Evolutionary conservation across 139 green algal genomes (phyloP).

Genomic region (Auxenochlorella pyrenoidosa): DNA sequence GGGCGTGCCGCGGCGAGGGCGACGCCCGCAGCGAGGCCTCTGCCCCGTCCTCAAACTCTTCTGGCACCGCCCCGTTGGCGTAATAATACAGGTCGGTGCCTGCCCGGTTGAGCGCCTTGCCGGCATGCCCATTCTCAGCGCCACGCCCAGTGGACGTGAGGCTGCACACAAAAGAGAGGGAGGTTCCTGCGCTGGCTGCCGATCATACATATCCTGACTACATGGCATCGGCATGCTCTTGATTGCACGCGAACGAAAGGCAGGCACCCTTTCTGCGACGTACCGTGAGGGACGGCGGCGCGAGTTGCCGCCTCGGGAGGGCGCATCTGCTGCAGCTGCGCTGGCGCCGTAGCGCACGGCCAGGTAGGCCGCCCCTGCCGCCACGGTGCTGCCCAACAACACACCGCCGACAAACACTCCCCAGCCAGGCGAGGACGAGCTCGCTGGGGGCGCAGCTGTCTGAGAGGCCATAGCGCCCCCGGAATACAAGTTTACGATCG

Average conservation of each 20-base stretch:
- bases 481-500: background rate
- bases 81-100: slow-evolving; percentile 35
- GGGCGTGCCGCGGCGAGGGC: background rate
- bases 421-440: slow-evolving; percentile 7
- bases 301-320: background rate
- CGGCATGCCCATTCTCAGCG: no score
- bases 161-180: no score
- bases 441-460: background rate
- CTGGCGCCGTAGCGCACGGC: slow-evolving; percentile 36
- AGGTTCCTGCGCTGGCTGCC: no score
- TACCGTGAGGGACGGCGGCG: slow-evolving; percentile 3
- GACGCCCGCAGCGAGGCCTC: background rate
- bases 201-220: no score
- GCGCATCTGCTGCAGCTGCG: background rate
- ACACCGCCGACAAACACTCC: slow-evolving; percentile 52
- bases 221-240: no score
- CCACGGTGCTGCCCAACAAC: slow-evolving; percentile 54
- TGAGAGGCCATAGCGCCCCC: background rate
- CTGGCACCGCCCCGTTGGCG: background rate
- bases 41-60: background rate
- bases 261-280: background rate
- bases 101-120: slow-evolving; percentile 1
- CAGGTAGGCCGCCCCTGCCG: slow-evolving; percentile 54
- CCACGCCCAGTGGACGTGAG: no score
- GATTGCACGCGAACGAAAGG: no score